Evolutionary conservation across 805 yeast species (phyloP), one percentile per base, ranked within the genome.

Genomic region (Ogataea ramenticola): DNA sequence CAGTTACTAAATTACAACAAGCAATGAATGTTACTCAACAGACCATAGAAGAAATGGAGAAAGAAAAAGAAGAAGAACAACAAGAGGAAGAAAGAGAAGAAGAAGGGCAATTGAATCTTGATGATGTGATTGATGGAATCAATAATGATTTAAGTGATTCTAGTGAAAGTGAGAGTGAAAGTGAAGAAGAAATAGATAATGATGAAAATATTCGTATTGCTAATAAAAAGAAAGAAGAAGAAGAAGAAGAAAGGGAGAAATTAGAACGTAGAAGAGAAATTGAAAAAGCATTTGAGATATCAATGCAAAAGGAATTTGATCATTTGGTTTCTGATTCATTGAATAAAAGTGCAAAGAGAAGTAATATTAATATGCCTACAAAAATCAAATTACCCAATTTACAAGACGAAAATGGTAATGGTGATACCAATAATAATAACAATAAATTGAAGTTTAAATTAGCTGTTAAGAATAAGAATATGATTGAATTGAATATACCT

Each of bases 141-240:
- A 46, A 24, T 24, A 24, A 24, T 24, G 10, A 24, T 24, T 6
- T 7, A 24, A 24, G 27, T 10, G 59, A 49, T 15, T 57, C 51
- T 20, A 56, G 58, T 15, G 60, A 59, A n/a, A 54, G 51, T 21
- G 47, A 41, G 7, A 42, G 37, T 27, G 46, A 43, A 43, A 37
- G 29, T 10, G 60, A 52, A 33, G 56, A 53, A 17, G 60, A 53
- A 7, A 54, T 51, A 9, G 58, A 53, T 11, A 49, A 84, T 40
- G 87, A 81, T 33, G 69, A 62, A 41, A 84, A 82, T 51, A 75
- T 78, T 47, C 74, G 73, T 7, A 14, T 20, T 7, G 16, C 5
- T 19, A 9, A 51, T 19, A 44, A 44, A n/a, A 40, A 31, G 24
- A 45, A 42, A 41, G 39, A 32, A 12, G 60, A 52, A 31, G 57